Base-by-base conservation (phyloP, 2,329 filamentous ascomycete genomes). In the Zymoseptoria pseudotritici region DNA sequence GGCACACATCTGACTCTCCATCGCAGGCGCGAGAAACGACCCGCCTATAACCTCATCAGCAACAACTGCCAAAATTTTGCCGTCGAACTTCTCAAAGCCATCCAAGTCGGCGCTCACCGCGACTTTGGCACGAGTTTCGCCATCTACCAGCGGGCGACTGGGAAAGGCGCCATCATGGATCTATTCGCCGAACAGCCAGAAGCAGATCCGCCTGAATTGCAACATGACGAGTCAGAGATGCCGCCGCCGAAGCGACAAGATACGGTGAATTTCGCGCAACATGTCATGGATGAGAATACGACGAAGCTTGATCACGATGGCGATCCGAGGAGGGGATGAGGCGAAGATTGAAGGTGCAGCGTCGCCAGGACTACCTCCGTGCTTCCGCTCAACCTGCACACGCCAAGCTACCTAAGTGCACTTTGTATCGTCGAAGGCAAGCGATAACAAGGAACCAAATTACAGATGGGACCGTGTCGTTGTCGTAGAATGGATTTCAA, bases 51-150 rank as follows among this genome's bases (percentile, higher is more conserved):
- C 31, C 61, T 64, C 26, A 64, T 64, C 36, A 62, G 60, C 62
- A 64, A 64, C 56, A 64, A 64, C 58, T 64, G 62, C 56, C 62
- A 64, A 50, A 63, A 62, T 51, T 64, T 64, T 24, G 62, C 62
- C 8, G 60, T 62, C 10, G 61, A 64, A 20, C 56, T 64, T 10
- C 58, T 64, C 42, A 61, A 64, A 54, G 58, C 58, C 4, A 57
- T 64, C 51, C 62, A 64, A 54, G 57, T 64, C 19, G 62, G 62
- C 54, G 58, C 56, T 8, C 58, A 62, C 54, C 50, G 46, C 4
- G 60, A 64, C 20, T 64, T 64, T 49, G 62, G 60, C 51, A 64
- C 62, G 13, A 60, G 50, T 20, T 62, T 64, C 50, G 58, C 58
- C 36, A 60, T 64, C 20, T 64, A 64, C 26, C 60, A 62, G 54